Evolutionary conservation across 2,329 filamentous ascomycete genomes (phyloP).

Genomic region (Keithomyces neogunnii): DNA sequence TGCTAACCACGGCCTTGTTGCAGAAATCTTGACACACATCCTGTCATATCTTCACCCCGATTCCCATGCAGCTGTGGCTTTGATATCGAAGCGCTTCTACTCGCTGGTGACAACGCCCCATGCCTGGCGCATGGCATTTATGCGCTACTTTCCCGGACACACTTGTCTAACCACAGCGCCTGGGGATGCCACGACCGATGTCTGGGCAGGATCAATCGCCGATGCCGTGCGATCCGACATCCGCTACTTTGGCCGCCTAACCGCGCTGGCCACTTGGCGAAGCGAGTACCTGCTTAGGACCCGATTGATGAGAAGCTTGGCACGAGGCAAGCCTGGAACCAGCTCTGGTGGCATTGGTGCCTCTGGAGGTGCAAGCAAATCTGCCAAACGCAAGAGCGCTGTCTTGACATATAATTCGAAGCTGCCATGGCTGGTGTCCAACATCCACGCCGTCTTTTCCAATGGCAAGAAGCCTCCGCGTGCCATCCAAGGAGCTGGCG

Average conservation of each 20-base stretch:
- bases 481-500: slow-evolving; percentile 76
- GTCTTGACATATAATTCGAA: slow-evolving; percentile 82
- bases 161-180: slow-evolving; percentile 27
- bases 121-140: slow-evolving; percentile 88
- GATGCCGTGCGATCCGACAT: slow-evolving; percentile 60
- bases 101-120: slow-evolving; percentile 81
- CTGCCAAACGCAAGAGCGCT: slow-evolving; percentile 59
- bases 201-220: slow-evolving; percentile 36
- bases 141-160: slow-evolving; percentile 79
- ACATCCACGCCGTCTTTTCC: slow-evolving; percentile 69
- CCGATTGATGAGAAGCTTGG: slow-evolving; percentile 70
- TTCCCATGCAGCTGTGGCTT: slow-evolving; percentile 71
- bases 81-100: slow-evolving; percentile 85
- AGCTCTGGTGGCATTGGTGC: slow-evolving; percentile 42
- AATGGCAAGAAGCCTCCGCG: slow-evolving; percentile 65
- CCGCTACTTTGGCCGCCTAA: slow-evolving; percentile 75
- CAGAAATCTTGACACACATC: slow-evolving; percentile 88
- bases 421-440: slow-evolving; percentile 68
- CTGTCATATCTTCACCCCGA: slow-evolving; percentile 83
- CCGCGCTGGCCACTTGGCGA: slow-evolving; percentile 80
- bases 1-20: not conserved
- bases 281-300: slow-evolving; percentile 92
- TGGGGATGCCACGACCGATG: slow-evolving; percentile 25
- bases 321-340: slow-evolving; percentile 69
- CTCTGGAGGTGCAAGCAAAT: slow-evolving; percentile 37